phyloP scores from a whole-genome alignment of 352 stramenopile species.

The Globisporangium sylvaticum region DNA sequence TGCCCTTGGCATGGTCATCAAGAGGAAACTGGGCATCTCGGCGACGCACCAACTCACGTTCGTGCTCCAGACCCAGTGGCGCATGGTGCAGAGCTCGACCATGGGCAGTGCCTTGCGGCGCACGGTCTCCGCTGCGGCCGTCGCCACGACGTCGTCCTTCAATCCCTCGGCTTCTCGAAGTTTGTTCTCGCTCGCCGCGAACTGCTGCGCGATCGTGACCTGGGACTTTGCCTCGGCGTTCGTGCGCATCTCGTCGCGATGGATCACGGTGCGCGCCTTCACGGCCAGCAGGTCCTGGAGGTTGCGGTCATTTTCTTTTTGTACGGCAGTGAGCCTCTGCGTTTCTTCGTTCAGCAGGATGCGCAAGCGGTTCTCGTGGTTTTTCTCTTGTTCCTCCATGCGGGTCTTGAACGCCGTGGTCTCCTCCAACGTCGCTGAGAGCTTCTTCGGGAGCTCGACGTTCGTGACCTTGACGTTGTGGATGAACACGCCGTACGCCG shows the following conservation, averaged over 20 bases:
- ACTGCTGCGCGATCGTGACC: conserved; percentile 64
- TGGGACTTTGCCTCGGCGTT: conserved; percentile 70
- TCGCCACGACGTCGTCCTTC: conserved; percentile 62
- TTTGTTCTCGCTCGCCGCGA: conserved; percentile 54
- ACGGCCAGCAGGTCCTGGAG: conserved; percentile 71
- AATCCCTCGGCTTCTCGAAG: conserved; percentile 64
- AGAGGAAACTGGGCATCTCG: no score
- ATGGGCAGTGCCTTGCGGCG: conserved; percentile 54
- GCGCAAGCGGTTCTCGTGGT: conserved; percentile 83
- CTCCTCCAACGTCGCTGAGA: conserved; percentile 72
- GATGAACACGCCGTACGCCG: conserved; percentile 72
- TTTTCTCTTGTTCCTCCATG: conserved; percentile 89
- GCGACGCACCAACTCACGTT: no score
- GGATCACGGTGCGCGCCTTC: conserved; percentile 66
- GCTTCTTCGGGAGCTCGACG: conserved; percentile 55
- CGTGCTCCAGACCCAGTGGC: no score
- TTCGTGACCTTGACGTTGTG: conserved; percentile 88
- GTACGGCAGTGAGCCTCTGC: conserved; percentile 70
- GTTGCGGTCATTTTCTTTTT: conserved; percentile 76
- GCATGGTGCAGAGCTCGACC: conserved; percentile 33
- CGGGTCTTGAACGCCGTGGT: conserved; percentile 85
- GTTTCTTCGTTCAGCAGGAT: conserved; percentile 84
- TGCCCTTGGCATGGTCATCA: no score
- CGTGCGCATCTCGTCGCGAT: conserved; percentile 74
- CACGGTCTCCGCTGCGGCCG: conserved; percentile 46